Evolutionary conservation across 192 early-diverging fungal genomes (phyloP).

Genomic region (Funneliformis geosporum): DNA sequence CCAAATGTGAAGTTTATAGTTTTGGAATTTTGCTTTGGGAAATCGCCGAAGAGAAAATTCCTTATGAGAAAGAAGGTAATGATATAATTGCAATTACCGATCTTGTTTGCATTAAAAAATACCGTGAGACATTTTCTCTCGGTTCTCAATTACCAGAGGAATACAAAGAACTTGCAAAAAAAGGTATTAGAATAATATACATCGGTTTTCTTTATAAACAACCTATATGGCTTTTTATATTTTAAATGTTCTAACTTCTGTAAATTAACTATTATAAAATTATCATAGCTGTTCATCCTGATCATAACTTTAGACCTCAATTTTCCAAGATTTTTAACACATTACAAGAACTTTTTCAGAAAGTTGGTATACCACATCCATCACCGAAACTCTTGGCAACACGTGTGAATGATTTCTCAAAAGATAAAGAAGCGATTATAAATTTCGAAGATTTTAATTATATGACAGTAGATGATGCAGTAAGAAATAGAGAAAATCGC

Average conservation of each 20-base stretch:
- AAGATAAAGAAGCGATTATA: neutral
- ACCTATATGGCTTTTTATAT: neutral
- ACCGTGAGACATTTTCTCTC: neutral
- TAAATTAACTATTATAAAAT: neutral
- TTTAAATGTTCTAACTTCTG: neutral
- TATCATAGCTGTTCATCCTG: no score
- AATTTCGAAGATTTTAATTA: no score
- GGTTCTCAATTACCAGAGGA: neutral
- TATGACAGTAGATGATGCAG: no score
- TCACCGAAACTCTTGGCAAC: no score
- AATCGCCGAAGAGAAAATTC: slow-evolving; percentile 10
- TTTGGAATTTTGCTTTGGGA: slow-evolving; percentile 28
- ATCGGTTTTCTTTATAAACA: no score
- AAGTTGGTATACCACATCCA: no score
- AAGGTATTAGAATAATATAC: neutral
- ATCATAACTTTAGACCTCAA: no score
- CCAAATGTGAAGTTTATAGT: slow-evolving; percentile 25
- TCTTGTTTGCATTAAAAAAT: neutral
- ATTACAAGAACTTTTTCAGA: no score
- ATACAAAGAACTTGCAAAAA: neutral
- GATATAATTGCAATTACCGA: neutral
- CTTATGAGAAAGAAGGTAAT: neutral
- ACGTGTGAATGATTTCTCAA: neutral
- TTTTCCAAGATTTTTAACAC: no score
- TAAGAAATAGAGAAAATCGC: no score